phyloP scores from a whole-genome alignment of 352 stramenopile species.

The Globisporangium irregulare region DNA sequence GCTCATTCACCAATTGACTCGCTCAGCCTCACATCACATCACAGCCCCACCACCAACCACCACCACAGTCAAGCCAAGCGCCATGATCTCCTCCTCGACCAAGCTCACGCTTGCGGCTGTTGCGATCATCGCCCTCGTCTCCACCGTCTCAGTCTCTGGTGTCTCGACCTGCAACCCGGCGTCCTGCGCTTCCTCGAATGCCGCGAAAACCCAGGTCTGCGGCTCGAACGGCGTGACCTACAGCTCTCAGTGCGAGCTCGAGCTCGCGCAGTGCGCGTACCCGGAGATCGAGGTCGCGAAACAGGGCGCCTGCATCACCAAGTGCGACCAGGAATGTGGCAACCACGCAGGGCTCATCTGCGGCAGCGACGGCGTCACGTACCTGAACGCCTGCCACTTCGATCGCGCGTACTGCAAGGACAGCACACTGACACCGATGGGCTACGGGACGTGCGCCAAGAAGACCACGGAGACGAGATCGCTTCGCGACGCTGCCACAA shows the following conservation, averaged over 20 bases:
- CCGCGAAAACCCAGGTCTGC: not conserved
- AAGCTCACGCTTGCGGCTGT: not conserved
- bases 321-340: slow-evolving; percentile 2
- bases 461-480: not conserved
- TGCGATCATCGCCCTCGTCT: not conserved
- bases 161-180: not conserved
- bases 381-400: slow-evolving; percentile 6
- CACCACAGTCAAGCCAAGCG: not conserved
- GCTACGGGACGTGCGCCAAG: not conserved
- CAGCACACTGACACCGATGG: not conserved
- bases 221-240: not conserved
- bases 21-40: not conserved
- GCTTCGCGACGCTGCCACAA: not conserved
- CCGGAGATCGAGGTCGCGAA: not conserved
- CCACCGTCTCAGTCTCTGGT: not conserved
- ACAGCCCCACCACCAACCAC: not conserved
- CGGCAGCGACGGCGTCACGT: not conserved
- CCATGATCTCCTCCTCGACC: not conserved
- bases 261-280: not conserved
- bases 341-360: slow-evolving; percentile 1
- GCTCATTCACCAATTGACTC: not conserved
- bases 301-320: not conserved
- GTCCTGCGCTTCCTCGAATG: not conserved
- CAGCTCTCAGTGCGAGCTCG: not conserved
- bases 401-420: slow-evolving; percentile 8